These are phyloP conservation scores for Thinopyrum elongatum DNA, from an alignment of 176 grass and related monocot genomes.

Conservation along the genomic window DNA sequence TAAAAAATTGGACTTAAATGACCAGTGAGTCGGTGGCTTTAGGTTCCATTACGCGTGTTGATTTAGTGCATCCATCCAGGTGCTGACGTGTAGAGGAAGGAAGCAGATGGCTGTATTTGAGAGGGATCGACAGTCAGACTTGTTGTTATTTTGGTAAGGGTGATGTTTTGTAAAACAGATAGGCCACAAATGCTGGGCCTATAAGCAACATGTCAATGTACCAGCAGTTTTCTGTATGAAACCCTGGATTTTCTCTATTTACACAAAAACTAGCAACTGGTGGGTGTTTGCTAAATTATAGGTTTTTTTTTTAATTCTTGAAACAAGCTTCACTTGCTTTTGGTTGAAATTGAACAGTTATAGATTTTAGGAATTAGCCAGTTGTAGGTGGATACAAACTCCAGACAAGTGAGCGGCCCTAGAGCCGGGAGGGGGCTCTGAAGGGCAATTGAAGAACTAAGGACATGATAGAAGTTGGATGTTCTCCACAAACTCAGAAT, in stretches of 20 bases:
- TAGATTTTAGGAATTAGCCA: neutral
- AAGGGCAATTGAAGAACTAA: neutral
- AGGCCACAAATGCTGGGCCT: no score
- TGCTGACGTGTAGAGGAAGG: no score
- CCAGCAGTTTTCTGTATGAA: neutral
- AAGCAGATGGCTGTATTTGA: no score
- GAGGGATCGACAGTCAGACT: no score
- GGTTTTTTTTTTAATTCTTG: neutral
- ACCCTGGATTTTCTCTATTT: neutral
- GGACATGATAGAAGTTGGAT: no score
- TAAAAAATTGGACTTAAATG: no score
- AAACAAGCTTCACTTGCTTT: neutral
- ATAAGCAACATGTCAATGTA: neutral
- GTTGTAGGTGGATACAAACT: neutral
- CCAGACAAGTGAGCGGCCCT: neutral
- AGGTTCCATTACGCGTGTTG: no score
- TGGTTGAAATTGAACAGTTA: neutral
- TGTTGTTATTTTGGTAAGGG: no score
- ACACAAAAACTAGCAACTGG: neutral
- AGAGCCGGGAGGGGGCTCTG: neutral
- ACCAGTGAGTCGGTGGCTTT: no score
- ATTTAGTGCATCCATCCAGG: no score
- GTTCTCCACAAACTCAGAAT: no score
- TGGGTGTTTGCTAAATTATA: neutral
- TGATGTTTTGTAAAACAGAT: no score